Evolutionary conservation across 164 flowering plant species (phyloP), one percentile per base, ranked within the genome.

Genomic region (Cinnamomum micranthum): DNA sequence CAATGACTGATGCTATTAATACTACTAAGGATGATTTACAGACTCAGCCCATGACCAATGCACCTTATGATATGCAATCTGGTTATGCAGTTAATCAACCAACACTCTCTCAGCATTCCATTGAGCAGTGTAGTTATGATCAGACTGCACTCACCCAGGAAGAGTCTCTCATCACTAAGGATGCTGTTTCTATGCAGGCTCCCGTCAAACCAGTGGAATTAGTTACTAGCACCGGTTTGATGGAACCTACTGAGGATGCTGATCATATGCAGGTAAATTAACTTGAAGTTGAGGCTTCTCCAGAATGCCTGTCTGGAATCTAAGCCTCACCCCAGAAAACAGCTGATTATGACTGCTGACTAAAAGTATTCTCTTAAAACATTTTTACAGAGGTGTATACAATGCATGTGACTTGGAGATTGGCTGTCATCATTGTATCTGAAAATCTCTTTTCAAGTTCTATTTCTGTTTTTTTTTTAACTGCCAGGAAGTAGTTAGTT

Each of bases 1-100:
- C 50, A 23, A 23, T 19, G n/a, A 20, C 11, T 72, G 75, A 69
- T 69, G 76, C 69, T 69, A 73, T 50, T 58, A 33, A 63, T 41
- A n/a, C 33, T 35, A 33, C 66, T 4, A 73, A 47, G 25, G 41
- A 25, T 47, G 74, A 58, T 14, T 14, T 69, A 11, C 70, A n/a
- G 27, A 23, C 76, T 7, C 47, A 41, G 9, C 2, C 47, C 47
- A 6, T 6, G 47, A 41, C 47, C 23, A 24, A 52, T 55, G n/a
- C 20, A 55, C 60, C 13, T 55, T 20, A 55, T 20, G n/a, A 14
- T 15, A 17, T 55, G 6, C 73, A 71, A 3, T 50, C 50, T 60
- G 72, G 69, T 11, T 10, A 17, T 31, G n/a, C 33, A 31, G 41
- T 20, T 31, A 14, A 67, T 67, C 69, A 31, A 28, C 50, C 35